Evolutionary conservation across 169 alveolate genomes (phyloP), one percentile per base, ranked within the genome.

Genomic region (Cardiosporidium cionae): DNA sequence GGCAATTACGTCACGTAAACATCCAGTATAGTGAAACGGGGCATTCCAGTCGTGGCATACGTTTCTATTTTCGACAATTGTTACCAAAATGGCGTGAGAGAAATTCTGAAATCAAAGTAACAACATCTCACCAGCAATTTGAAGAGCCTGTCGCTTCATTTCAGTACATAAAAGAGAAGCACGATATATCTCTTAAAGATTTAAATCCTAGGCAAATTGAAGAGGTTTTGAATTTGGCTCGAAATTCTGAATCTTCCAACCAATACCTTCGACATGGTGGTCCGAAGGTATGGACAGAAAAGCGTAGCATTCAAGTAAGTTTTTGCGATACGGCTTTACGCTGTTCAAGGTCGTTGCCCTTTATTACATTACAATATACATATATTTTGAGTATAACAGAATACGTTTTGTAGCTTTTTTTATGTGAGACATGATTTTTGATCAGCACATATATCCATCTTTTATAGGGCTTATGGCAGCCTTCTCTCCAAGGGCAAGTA

Each of bases 381-480:
- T n/a, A n/a, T n/a, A n/a, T n/a, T n/a, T n/a, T n/a, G n/a, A n/a
- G n/a, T n/a, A n/a, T n/a, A n/a, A n/a, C n/a, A n/a, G n/a, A n/a
- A n/a, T n/a, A n/a, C n/a, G n/a, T n/a, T n/a, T n/a, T n/a, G n/a
- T n/a, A n/a, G n/a, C n/a, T n/a, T n/a, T n/a, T n/a, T n/a, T n/a
- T n/a, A n/a, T n/a, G n/a, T n/a, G n/a, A n/a, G n/a, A n/a, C n/a
- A n/a, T n/a, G n/a, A n/a, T n/a, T n/a, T n/a, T n/a, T n/a, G n/a
- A n/a, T n/a, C n/a, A n/a, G n/a, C n/a, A n/a, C n/a, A n/a, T n/a
- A n/a, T n/a, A n/a, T 3, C 27, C 23, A 22, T 54, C 23, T 36
- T 32, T 5, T 44, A 28, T 73, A 89, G 94, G 94, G 94, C 16
- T 35, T 89, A 32, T 89, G 94, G 94, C 80, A 84, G 63, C 94